Conservation (phyloP, 805 yeast species). For the Suhomyces sp. region DNA sequence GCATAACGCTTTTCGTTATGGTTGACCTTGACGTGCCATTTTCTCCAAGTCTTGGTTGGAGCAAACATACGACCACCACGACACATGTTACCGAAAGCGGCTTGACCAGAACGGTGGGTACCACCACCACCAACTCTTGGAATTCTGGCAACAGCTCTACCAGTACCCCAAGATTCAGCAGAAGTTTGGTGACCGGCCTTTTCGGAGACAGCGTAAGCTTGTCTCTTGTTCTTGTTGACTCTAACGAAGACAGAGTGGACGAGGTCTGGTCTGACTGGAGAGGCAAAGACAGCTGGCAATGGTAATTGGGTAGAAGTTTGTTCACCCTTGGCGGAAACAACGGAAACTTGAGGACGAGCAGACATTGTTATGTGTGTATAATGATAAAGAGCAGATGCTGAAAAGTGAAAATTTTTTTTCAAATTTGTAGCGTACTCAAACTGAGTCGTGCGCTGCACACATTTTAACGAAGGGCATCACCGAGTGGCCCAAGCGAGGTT, state of each 20-base stretch:
- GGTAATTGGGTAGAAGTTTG: slow-evolving; percentile 80
- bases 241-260: slow-evolving; percentile 98
- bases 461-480: neutral
- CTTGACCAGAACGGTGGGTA: slow-evolving; percentile 99
- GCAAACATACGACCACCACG: slow-evolving; percentile 99
- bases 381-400: slow-evolving; percentile 15
- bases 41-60: slow-evolving; percentile 99
- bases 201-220: slow-evolving; percentile 99
- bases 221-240: slow-evolving; percentile 99
- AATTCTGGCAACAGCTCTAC: slow-evolving; percentile 99
- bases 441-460: slow-evolving; percentile 4
- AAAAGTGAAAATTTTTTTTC: slow-evolving; percentile 13
- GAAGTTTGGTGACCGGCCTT: slow-evolving; percentile 99
- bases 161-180: slow-evolving; percentile 99
- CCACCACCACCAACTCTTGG: slow-evolving; percentile 99
- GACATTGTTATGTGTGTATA: slow-evolving; percentile 39
- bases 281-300: slow-evolving; percentile 98
- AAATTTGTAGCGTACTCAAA: neutral
- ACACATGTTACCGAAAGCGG: slow-evolving; percentile 99
- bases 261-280: slow-evolving; percentile 99
- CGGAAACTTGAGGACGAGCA: slow-evolving; percentile 94
- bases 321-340: slow-evolving; percentile 84
- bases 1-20: slow-evolving; percentile 99
- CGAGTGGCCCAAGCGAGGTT: neutral
- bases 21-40: slow-evolving; percentile 99